These are phyloP conservation scores for Dactylellina sp. DNA, from an alignment of 2,329 filamentous ascomycete species.

Conservation along the genomic window DNA sequence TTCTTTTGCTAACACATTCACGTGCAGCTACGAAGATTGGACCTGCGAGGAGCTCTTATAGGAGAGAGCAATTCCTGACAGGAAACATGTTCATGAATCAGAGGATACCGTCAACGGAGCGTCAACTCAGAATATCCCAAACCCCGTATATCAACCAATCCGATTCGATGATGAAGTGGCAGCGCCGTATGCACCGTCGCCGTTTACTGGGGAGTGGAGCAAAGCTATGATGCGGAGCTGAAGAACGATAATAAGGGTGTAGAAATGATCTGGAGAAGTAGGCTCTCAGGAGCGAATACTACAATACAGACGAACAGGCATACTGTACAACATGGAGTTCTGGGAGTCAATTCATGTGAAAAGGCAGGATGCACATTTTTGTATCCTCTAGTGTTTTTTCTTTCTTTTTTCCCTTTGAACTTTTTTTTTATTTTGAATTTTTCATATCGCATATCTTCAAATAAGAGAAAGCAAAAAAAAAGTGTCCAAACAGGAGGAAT, in stretches of 20 bases:
- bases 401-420: not conserved
- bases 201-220: conserved; percentile 11
- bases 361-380: not conserved
- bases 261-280: not conserved
- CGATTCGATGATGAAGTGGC: conserved; percentile 4
- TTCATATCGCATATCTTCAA: not conserved
- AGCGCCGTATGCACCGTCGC: not conserved
- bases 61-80: conserved; percentile 34
- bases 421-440: not conserved
- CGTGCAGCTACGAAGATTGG: conserved; percentile 94
- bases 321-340: conserved; percentile 26
- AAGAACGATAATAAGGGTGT: not conserved
- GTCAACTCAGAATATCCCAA: not conserved
- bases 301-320: not conserved
- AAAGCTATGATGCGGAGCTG: conserved; percentile 11
- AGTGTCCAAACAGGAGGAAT: not conserved
- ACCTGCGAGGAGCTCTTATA: conserved; percentile 86
- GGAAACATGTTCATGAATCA: not conserved
- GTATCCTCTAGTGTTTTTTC: not conserved
- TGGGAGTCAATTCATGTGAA: conserved; percentile 6
- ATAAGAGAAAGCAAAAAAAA: not conserved
- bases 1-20: conserved; percentile 2
- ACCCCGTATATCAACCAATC: not conserved
- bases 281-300: not conserved
- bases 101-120: not conserved